Conservation (phyloP, 2,329 filamentous ascomycete species). For the Fusarium phyllophilum region DNA sequence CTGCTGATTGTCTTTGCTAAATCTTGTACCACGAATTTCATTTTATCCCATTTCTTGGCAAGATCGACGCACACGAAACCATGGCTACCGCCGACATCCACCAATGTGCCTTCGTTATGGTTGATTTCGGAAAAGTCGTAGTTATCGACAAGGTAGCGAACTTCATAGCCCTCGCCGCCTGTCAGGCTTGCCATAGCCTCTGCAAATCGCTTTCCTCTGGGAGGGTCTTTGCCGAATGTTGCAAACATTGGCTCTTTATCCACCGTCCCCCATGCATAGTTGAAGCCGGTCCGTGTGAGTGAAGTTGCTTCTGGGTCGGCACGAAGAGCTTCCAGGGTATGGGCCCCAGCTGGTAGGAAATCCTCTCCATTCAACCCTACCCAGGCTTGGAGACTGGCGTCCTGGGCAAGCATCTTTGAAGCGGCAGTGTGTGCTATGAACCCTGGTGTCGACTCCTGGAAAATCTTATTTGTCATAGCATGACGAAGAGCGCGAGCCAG, state of each 20-base stretch:
- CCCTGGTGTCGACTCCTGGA: conserved; percentile 61
- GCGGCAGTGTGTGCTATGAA: conserved; percentile 65
- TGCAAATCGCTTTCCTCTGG: conserved; percentile 62
- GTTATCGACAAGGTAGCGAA: conserved; percentile 62
- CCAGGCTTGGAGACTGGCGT: conserved; percentile 62
- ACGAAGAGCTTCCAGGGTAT: conserved; percentile 57
- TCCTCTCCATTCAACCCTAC: conserved; percentile 66
- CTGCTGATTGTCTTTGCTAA: conserved; percentile 59
- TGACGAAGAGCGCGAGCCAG: conserved; percentile 63
- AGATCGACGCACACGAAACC: conserved; percentile 67
- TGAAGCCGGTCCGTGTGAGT: conserved; percentile 61
- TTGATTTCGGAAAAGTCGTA: conserved; percentile 64
- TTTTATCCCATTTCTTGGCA: conserved; percentile 59
- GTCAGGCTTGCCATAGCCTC: conserved; percentile 65
- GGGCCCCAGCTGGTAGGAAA: conserved; percentile 60
- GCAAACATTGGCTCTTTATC: conserved; percentile 64
- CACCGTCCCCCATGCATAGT: conserved; percentile 60
- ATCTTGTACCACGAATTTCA: conserved; percentile 67
- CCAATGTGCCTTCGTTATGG: conserved; percentile 57
- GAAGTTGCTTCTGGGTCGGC: conserved; percentile 59
- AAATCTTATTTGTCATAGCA: conserved; percentile 67
- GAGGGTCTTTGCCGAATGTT: conserved; percentile 60
- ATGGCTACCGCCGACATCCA: conserved; percentile 68
- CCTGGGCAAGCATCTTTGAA: conserved; percentile 61
- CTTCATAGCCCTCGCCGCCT: conserved; percentile 65